phyloP scores from a whole-genome alignment of 192 early-diverging fungal species.

The Podila epigama region DNA sequence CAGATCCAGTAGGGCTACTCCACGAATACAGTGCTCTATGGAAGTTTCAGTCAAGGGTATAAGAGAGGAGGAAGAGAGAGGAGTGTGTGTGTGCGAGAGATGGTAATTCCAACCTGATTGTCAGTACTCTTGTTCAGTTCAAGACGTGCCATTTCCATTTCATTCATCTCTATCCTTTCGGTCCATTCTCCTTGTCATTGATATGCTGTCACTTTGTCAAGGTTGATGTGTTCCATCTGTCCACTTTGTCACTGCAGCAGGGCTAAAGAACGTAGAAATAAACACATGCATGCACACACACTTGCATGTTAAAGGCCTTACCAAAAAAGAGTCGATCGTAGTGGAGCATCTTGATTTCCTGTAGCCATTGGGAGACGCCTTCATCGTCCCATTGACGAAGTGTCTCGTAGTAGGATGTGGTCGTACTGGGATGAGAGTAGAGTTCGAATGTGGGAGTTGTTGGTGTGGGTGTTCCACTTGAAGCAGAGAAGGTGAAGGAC shows the following conservation, averaged over 20 bases:
- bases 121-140: too few relatives aligned
- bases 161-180: too few relatives aligned
- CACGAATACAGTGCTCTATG: constrained; percentile 80
- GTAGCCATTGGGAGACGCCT: constrained; percentile 25
- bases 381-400: constrained; percentile 47
- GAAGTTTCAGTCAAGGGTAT: not conserved
- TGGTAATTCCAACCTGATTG: too few relatives aligned
- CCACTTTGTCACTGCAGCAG: too few relatives aligned
- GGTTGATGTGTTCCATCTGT: too few relatives aligned
- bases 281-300: too few relatives aligned
- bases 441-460: constrained; percentile 46
- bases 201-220: too few relatives aligned
- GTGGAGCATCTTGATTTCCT: constrained; percentile 46
- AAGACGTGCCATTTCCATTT: too few relatives aligned
- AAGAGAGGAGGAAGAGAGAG: not conserved
- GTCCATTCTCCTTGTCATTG: too few relatives aligned
- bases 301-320: too few relatives aligned
- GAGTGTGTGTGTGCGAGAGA: too few relatives aligned
- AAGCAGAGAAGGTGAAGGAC: constrained; percentile 49
- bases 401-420: constrained; percentile 32
- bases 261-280: too few relatives aligned
- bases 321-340: constrained; percentile 42
- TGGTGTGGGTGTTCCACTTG: constrained; percentile 48
- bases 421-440: constrained; percentile 30
- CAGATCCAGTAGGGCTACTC: constrained; percentile 84